Evolutionary conservation across 2,329 filamentous ascomycete genomes (phyloP), one percentile per base, ranked within the genome.

Genomic region (Chalaropsis thielavioides): DNA sequence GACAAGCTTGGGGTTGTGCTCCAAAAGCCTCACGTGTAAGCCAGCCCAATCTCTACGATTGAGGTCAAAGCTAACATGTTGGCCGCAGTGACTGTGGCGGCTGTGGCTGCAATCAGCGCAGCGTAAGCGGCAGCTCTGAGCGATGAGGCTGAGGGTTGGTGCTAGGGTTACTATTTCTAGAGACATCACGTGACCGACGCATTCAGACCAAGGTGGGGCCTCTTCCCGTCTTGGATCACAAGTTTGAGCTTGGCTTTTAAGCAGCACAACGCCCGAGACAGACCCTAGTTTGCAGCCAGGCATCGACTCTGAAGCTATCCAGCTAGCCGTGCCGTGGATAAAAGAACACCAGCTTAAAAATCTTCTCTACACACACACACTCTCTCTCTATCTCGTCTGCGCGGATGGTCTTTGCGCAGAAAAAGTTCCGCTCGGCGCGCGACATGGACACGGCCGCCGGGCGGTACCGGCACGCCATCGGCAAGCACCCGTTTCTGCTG

Each of bases 401-500:
- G 31, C 31, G n/a, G 38, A 68, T 64, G 66, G 35, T 51, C 15
- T 61, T 62, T 60, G 54, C 43, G 19, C 43, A 63, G 24, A 66
- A 62, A 24, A 64, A 68, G 41, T 65, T 63, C 68, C 56, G 64
- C 27, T 77, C 84, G 49, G 75, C 86, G 41, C 80, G 84, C 67
- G 82, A 90, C 68, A 76, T 83, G 68, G 85, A 85, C 75, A 83
- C 82, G 11, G 76, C 95, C 70, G 89, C 88, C 62, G 82, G 86
- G 66, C 80, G 80, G 68, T 99, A 99, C 78, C 89, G 94, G 66
- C 78, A 82, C 40, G 75, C 83, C 67, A 83, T 99, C 70, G 80
- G 83, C 66, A 86, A 82, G 72, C 90, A 89, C 71, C 95, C 94
- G 0, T 99, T 99, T 74, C 78, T 91, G 35, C 83, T 96, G 68